Evolutionary conservation across 1,139 yeast genomes (phyloP).

Genomic region (Lodderomyces beijingensis): DNA sequence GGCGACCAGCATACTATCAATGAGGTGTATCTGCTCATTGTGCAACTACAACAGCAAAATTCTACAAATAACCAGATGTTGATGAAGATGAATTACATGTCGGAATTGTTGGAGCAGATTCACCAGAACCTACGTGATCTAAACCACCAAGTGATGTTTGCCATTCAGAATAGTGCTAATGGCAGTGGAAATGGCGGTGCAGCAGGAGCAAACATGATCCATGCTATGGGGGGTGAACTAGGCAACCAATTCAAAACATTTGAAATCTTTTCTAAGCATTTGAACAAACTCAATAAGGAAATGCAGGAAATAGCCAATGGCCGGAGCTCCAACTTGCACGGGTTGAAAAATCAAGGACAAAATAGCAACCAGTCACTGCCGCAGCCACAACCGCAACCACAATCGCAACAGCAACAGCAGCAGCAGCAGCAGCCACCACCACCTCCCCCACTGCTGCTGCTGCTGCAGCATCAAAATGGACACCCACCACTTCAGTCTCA

Average conservation of each 20-base stretch:
- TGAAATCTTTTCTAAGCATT: slow-evolving; percentile 22
- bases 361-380: slow-evolving; percentile 8
- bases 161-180: slow-evolving; percentile 7
- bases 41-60: slow-evolving; percentile 18
- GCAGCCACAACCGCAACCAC: slow-evolving; percentile 7
- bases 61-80: slow-evolving; percentile 22
- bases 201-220: slow-evolving; percentile 1
- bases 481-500: slow-evolving; percentile 7
- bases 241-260: slow-evolving; percentile 14
- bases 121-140: slow-evolving; percentile 12
- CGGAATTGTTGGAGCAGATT: slow-evolving; percentile 19
- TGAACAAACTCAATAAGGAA: slow-evolving; percentile 21
- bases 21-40: slow-evolving; percentile 14
- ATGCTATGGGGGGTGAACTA: too few relatives aligned
- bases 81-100: slow-evolving; percentile 23
- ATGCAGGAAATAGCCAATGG: slow-evolving; percentile 17
- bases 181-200: not conserved
- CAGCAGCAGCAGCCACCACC: slow-evolving; percentile 9
- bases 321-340: slow-evolving; percentile 1
- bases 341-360: slow-evolving; percentile 3
- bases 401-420: slow-evolving; percentile 7
- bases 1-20: slow-evolving; percentile 9
- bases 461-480: slow-evolving; percentile 5
- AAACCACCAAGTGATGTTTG: slow-evolving; percentile 12
- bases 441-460: slow-evolving; percentile 9